A percentile compares a stretch with the other conserved stretches of the same genome.
Evolutionary conservation across 805 yeast genomes (phyloP).

Genomic region (Suhomyces sp.): DNA sequence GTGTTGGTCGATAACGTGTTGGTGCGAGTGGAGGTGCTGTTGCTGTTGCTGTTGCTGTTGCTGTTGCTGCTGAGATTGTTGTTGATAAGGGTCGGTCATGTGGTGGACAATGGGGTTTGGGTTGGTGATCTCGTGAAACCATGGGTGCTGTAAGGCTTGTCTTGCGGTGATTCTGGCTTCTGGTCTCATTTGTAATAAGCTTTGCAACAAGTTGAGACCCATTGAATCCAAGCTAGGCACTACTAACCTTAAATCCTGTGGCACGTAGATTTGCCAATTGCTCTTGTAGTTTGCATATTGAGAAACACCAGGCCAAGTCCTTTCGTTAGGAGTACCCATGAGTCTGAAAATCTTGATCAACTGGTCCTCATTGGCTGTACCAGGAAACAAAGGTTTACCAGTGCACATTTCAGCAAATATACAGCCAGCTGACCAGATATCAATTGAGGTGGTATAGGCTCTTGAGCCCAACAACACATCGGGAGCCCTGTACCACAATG

Average conservation of each 20-base stretch:
- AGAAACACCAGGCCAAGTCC: slow-evolving; percentile 96
- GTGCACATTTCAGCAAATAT: slow-evolving; percentile 97
- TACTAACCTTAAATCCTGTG: slow-evolving; percentile 75
- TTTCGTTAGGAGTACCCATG: slow-evolving; percentile 95
- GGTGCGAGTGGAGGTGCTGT: slow-evolving; percentile 11
- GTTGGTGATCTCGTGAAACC: slow-evolving; percentile 73
- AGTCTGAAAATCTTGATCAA: slow-evolving; percentile 84
- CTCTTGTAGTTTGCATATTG: slow-evolving; percentile 82
- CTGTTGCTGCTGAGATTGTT: slow-evolving; percentile 14
- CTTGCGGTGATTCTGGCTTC: slow-evolving; percentile 59
- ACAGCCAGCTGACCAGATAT: slow-evolving; percentile 98
- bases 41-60: slow-evolving; percentile 17
- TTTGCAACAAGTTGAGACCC: slow-evolving; percentile 64
- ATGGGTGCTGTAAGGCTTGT: slow-evolving; percentile 64
- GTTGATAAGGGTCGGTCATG: slow-evolving; percentile 32
- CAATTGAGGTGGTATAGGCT: slow-evolving; percentile 94
- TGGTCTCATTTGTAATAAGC: slow-evolving; percentile 59
- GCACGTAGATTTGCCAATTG: slow-evolving; percentile 80
- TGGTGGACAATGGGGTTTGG: slow-evolving; percentile 35
- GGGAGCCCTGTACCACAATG: slow-evolving; percentile 97
- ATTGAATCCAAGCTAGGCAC: slow-evolving; percentile 67
- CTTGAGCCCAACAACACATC: slow-evolving; percentile 94
- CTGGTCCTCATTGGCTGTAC: slow-evolving; percentile 95
- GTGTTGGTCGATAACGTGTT: slow-evolving; percentile 14
- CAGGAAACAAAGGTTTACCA: slow-evolving; percentile 96